phyloP scores from a whole-genome alignment of 305 asterid genomes.

The Solanum aculeatissimum region DNA sequence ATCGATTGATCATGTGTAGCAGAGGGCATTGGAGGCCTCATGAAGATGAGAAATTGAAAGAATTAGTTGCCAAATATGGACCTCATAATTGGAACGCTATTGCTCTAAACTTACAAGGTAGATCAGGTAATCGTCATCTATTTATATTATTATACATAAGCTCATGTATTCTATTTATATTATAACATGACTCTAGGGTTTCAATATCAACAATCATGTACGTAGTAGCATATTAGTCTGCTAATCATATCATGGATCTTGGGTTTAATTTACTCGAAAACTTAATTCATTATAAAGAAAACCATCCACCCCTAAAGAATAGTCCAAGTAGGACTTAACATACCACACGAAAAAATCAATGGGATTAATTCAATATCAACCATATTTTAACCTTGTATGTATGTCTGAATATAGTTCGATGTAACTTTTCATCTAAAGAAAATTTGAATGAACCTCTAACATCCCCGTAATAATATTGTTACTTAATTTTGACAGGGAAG shows the following conservation, averaged over 20 bases:
- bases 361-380: background rate
- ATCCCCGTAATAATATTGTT: too few relatives aligned
- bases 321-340: too few relatives aligned
- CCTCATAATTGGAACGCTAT: conserved; percentile 81
- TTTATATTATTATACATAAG: background rate
- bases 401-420: background rate
- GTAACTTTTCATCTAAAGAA: background rate
- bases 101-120: conserved; percentile 61
- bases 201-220: too few relatives aligned
- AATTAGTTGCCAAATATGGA: conserved; percentile 56
- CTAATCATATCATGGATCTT: background rate
- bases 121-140: conserved; percentile 35
- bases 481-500: conserved; percentile 5
- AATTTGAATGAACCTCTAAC: background rate
- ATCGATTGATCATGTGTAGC: conserved; percentile 31
- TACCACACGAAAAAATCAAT: background rate
- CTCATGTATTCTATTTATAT: background rate
- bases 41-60: conserved; percentile 54
- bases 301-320: background rate
- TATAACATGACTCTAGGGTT: background rate
- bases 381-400: background rate
- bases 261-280: background rate
- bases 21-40: conserved; percentile 83
- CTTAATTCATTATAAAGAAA: background rate
- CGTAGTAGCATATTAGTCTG: too few relatives aligned